Base-by-base conservation (phyloP, 1,284 basidiomycete genomes). In the Kwoniella shivajii region DNA sequence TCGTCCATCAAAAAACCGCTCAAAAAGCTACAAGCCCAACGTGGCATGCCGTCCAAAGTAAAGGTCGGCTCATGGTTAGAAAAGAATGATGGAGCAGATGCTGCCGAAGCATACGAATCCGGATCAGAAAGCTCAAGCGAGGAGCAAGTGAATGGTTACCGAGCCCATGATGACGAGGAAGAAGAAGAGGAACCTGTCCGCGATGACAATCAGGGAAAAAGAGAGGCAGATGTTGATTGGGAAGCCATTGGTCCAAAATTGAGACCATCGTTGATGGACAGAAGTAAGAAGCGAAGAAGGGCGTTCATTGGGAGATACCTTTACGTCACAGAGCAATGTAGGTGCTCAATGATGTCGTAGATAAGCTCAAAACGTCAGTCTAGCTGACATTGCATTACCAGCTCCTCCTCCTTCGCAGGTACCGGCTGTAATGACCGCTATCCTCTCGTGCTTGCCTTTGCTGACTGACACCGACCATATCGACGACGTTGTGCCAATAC, bases 21-120 rank as follows among this genome's bases (percentile, higher is more conserved):
- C 57, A 60, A 60, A 38, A 75, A 74, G 63, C 71, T 76, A 9
- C 68, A 74, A 54, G 66, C 65, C 60, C 67, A 68, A 52, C 61
- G 65, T 45, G 66, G 62, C 49, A 75, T 75, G 72, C 59, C 73
- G 36, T 49, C 74, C 16, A 66, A 64, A 42, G 64, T 60, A 30
- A 78, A 78, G 63, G 75, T 78, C 62, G 75, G 75, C 43, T 70
- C 72, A 51, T 78, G 76, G 76, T 67, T 77, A 13, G 68, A 71
- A 52, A 65, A 70, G 26, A 68, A 61, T 49, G 55, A 58, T 52
- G 59, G 58, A 39, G 44, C 39, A 18, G 57, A 56, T 39, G 50
- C 54, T n/a, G 61, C 30, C 47, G 71, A 71, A 58, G 71, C 72
- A n/a, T 72, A 73, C 57, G 72, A 73, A 24, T 74, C 73, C 11